Conservation (phyloP, 257 asterid genomes). For the Rehmannia glutinosa region DNA sequence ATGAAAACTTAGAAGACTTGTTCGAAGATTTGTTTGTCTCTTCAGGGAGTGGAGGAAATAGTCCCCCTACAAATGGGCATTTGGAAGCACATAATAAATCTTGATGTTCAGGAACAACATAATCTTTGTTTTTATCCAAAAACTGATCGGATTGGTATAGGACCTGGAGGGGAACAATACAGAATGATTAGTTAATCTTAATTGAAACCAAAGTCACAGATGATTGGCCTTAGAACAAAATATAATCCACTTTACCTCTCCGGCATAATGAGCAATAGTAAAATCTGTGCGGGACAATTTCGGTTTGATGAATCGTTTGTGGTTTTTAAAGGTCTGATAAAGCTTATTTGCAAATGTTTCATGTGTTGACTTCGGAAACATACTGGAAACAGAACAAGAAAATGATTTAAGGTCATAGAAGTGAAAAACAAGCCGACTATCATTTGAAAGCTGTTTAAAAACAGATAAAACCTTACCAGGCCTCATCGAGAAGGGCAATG, state of each 20-base stretch:
- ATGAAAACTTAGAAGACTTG: slow-evolving; percentile 93
- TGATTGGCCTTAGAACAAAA: neutral
- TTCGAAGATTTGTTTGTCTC: slow-evolving; percentile 76
- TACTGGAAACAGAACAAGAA: slow-evolving; percentile 49
- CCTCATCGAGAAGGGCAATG: slow-evolving; percentile 95
- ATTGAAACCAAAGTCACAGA: slow-evolving; percentile 14
- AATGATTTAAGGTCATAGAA: slow-evolving; percentile 18
- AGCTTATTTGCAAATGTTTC: slow-evolving; percentile 95
- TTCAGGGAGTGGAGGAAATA: slow-evolving; percentile 82
- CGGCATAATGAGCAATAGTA: slow-evolving; percentile 92
- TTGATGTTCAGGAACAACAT: slow-evolving; percentile 95
- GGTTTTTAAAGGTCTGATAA: slow-evolving; percentile 81
- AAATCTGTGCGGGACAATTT: slow-evolving; percentile 92
- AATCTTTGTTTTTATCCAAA: slow-evolving; percentile 96
- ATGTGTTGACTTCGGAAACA: slow-evolving; percentile 97
- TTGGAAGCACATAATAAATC: slow-evolving; percentile 74
- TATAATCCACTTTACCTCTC: slow-evolving; percentile 68
- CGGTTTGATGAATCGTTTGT: slow-evolving; percentile 93
- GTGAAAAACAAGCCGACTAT: neutral
- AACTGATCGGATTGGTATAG: slow-evolving; percentile 90
- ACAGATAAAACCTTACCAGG: slow-evolving; percentile 53
- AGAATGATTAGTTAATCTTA: slow-evolving; percentile 12
- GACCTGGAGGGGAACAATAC: slow-evolving; percentile 52
- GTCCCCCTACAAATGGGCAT: slow-evolving; percentile 80
- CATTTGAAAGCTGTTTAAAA: slow-evolving; percentile 1